Evolutionary conservation across 768 basidiomycete genomes (phyloP).

Genomic region (Leccinum broughii): DNA sequence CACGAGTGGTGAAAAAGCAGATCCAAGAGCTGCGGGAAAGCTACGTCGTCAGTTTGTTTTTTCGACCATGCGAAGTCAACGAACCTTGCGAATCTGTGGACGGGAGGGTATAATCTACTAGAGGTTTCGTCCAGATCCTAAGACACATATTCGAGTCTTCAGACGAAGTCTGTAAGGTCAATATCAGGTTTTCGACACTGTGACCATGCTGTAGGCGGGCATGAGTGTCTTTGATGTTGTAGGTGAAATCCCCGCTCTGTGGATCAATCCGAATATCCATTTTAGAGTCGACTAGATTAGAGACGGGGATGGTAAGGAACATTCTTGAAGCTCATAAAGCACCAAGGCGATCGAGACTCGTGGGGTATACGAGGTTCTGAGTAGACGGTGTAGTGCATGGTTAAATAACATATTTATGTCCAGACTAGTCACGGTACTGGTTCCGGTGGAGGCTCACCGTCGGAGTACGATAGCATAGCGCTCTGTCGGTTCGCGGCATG

Average conservation of each 20-base stretch:
- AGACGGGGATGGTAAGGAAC: slow-evolving; percentile 3
- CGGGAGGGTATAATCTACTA: neutral
- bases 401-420: neutral
- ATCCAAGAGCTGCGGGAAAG: neutral
- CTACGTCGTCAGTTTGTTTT: neutral
- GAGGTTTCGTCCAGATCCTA: neutral
- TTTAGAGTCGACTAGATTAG: neutral
- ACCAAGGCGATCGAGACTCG: neutral
- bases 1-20: neutral
- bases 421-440: neutral
- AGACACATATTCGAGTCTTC: neutral
- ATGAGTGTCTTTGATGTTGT: slow-evolving; percentile 1
- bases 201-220: neutral
- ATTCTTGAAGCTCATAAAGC: neutral
- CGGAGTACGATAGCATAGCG: neutral
- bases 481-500: neutral
- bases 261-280: slow-evolving; percentile 1
- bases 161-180: neutral
- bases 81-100: neutral
- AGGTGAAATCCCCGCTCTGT: slow-evolving; percentile 1
- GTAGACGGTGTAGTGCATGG: neutral
- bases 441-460: neutral
- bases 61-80: neutral
- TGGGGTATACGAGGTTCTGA: neutral
- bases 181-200: neutral